A percentile compares a stretch with the other conserved stretches of the same genome.
These are phyloP conservation scores for Avena insularis DNA, from an alignment of 176 grass and related monocot species.

Conservation along the genomic window DNA sequence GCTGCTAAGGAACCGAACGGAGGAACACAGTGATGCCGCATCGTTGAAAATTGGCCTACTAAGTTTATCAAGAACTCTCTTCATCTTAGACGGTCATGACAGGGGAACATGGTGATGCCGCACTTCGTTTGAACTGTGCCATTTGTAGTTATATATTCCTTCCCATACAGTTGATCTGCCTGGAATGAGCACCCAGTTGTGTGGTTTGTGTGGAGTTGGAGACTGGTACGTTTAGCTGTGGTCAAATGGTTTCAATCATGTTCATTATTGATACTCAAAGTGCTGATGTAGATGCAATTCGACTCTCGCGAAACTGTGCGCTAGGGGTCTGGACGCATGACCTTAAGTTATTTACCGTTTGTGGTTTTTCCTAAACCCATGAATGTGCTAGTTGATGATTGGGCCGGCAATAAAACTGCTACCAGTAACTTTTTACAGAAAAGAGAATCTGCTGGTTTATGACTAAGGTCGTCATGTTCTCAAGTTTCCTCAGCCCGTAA, in stretches of 20 bases:
- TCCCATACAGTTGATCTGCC: constrained; percentile 47
- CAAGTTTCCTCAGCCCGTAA: too few species aligned
- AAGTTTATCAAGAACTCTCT: constrained; percentile 40
- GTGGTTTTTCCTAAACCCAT: too few species aligned
- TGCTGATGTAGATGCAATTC: not conserved
- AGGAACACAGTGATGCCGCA: not conserved
- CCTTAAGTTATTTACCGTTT: too few species aligned
- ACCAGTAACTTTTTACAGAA: too few species aligned
- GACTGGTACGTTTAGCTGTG: constrained; percentile 3
- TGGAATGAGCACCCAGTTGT: not conserved
- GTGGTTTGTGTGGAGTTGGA: constrained; percentile 38
- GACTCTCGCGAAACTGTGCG: not conserved
- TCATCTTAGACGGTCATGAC: constrained; percentile 37
- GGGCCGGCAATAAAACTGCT: too few species aligned
- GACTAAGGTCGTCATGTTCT: too few species aligned
- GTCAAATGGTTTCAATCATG: not conserved
- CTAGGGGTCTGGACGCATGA: too few species aligned
- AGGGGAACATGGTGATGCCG: constrained; percentile 31
- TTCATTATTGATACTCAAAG: not conserved
- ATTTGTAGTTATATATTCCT: constrained; percentile 5
- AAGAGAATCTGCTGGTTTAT: too few species aligned
- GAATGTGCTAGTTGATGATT: too few species aligned
- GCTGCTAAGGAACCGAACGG: constrained; percentile 33
- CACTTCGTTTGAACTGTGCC: constrained; percentile 6
- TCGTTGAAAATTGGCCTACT: not conserved